Conservation (phyloP, 2,329 filamentous ascomycete genomes). For the Parascedosporium putredinis region DNA sequence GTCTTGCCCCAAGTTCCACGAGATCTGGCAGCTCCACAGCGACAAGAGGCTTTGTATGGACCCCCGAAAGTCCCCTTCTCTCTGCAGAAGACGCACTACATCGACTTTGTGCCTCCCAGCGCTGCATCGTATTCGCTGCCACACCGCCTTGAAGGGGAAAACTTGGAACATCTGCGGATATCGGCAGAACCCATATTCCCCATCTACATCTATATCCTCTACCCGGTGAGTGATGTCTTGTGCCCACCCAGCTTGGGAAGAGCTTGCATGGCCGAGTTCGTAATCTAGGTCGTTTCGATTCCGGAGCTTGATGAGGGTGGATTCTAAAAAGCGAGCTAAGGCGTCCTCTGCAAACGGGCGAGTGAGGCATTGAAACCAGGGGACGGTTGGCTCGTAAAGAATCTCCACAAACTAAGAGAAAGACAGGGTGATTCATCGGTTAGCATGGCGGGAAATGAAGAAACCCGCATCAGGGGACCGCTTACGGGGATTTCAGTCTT, state of each 20-base stretch:
- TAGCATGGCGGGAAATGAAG: not conserved
- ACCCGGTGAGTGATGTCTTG: no score
- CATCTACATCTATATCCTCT: no score
- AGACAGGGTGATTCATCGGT: not conserved
- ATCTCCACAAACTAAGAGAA: conserved; percentile 17
- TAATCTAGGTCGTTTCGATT: no score
- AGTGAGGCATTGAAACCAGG: conserved; percentile 25
- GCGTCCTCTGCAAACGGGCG: conserved; percentile 11
- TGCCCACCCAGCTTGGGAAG: no score
- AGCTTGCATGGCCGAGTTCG: no score
- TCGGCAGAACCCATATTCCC: conserved; percentile 13
- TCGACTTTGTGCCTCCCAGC: not conserved
- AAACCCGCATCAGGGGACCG: no score
- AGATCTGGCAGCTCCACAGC: conserved; percentile 15
- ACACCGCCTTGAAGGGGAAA: conserved; percentile 14
- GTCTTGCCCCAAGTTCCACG: conserved; percentile 18
- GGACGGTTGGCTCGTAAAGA: conserved; percentile 24
- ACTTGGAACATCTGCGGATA: conserved; percentile 15
- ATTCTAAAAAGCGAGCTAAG: conserved; percentile 12
- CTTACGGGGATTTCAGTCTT: conserved; percentile 12
- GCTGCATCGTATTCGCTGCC: conserved; percentile 12
- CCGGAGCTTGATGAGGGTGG: conserved; percentile 14
- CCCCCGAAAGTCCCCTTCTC: conserved; percentile 1
- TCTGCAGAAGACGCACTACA: not conserved
- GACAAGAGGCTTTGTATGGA: not conserved